Evolutionary conservation across 805 yeast genomes (phyloP).

Genomic region (Candida loeiensis): DNA sequence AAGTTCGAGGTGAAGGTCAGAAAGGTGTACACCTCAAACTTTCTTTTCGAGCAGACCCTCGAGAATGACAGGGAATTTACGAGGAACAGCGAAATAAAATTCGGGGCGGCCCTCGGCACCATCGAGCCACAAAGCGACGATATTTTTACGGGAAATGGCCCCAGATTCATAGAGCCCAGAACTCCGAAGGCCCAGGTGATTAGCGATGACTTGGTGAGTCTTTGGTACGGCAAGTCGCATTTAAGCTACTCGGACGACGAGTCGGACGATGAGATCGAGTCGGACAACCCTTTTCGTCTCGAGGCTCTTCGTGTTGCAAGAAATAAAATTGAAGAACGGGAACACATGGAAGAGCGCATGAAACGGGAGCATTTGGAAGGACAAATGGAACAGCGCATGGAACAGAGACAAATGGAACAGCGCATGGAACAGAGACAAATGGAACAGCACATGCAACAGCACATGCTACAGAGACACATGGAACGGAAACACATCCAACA

Average conservation of each 20-base stretch:
- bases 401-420: too few species aligned
- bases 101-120: neutral
- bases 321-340: too few species aligned
- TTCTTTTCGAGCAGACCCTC: constrained; percentile 15
- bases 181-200: constrained; percentile 33
- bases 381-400: too few species aligned
- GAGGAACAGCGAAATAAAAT: too few species aligned
- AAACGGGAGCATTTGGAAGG: too few species aligned
- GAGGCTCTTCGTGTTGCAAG: constrained; percentile 4
- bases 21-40: constrained; percentile 14
- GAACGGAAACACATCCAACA: too few species aligned
- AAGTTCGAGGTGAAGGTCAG: constrained; percentile 13
- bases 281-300: constrained; percentile 24
- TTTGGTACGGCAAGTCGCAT: constrained; percentile 38
- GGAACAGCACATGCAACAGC: too few species aligned
- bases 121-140: neutral
- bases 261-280: constrained; percentile 13
- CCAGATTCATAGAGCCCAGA: constrained; percentile 15
- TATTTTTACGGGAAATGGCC: neutral
- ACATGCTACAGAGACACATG: too few species aligned
- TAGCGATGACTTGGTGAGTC: constrained; percentile 27
- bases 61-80: neutral
- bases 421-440: too few species aligned
- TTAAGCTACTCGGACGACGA: constrained; percentile 28
- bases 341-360: too few species aligned